Percentiles rank a stretch among this genome's conserved stretches.
phyloP scores from a whole-genome alignment of 2,329 filamentous ascomycete species.

The Neonectria ditissima region DNA sequence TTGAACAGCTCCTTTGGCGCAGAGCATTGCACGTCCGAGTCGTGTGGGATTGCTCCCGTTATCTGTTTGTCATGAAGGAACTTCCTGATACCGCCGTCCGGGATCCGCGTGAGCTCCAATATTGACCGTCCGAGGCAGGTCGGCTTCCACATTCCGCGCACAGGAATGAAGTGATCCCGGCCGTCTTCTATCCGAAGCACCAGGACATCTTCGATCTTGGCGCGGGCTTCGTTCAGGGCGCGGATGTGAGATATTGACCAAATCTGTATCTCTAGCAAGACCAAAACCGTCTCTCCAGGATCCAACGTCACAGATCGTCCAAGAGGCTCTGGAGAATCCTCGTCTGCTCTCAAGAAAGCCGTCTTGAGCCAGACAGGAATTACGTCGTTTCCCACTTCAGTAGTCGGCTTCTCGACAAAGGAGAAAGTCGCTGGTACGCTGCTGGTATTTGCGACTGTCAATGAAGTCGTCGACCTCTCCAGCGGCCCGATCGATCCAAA shows the following conservation, averaged over 20 bases:
- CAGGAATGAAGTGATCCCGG: conserved; percentile 89
- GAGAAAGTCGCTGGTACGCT: conserved; percentile 81
- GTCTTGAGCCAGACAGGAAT: conserved; percentile 77
- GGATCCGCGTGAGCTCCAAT: conserved; percentile 88
- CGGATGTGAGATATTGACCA: conserved; percentile 72
- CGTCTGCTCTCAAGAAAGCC: conserved; percentile 64
- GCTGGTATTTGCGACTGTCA: conserved; percentile 95
- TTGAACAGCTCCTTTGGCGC: conserved; percentile 91
- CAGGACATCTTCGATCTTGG: conserved; percentile 83
- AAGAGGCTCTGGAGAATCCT: conserved; percentile 48
- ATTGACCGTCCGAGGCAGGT: conserved; percentile 87
- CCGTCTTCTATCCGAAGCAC: conserved; percentile 87
- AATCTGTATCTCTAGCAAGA: conserved; percentile 76
- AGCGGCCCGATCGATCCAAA: conserved; percentile 82
- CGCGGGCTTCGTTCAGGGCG: conserved; percentile 75
- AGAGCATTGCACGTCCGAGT: conserved; percentile 75
- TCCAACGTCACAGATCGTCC: conserved; percentile 74
- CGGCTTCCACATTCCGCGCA: conserved; percentile 82
- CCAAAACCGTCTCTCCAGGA: conserved; percentile 84
- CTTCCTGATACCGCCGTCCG: conserved; percentile 79
- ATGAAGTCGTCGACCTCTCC: conserved; percentile 70
- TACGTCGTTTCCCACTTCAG: conserved; percentile 56
- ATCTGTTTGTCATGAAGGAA: conserved; percentile 56
- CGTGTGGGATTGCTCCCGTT: conserved; percentile 65
- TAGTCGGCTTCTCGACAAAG: conserved; percentile 79